Conservation (phyloP, 257 asterid genomes). For the Rubia yunnanensis region DNA sequence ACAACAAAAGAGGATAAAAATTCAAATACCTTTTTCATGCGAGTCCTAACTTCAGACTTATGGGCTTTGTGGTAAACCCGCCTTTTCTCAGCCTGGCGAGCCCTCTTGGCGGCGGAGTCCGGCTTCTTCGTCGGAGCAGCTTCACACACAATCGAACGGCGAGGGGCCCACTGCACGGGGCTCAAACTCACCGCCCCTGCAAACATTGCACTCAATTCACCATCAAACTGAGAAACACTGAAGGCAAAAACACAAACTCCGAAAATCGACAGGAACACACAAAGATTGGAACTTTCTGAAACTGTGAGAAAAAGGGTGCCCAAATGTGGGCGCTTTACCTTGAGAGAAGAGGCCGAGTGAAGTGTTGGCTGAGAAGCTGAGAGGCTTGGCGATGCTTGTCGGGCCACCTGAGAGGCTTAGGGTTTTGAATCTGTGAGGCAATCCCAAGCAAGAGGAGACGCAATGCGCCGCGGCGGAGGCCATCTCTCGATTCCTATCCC, state of each 20-base stretch:
- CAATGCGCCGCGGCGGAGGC: conserved; percentile 28
- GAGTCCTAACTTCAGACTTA: conserved; percentile 77
- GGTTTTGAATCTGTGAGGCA: conserved; percentile 33
- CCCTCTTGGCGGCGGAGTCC: conserved; percentile 95
- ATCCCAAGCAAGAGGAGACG: conserved; percentile 43
- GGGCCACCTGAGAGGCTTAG: conserved; percentile 37
- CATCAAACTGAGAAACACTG: not conserved
- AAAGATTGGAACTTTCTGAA: conserved; percentile 1
- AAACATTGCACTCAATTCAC: not conserved
- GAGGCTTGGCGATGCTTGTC: conserved; percentile 38
- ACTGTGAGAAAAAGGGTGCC: conserved; percentile 1
- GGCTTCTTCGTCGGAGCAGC: conserved; percentile 63
- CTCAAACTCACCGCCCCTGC: conserved; percentile 35
- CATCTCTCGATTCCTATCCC: conserved; percentile 13
- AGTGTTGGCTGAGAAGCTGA: conserved; percentile 59
- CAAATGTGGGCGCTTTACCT: conserved; percentile 31
- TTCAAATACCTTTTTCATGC: conserved; percentile 71
- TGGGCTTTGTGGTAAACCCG: conserved; percentile 54
- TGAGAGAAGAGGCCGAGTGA: conserved; percentile 44
- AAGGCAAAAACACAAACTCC: not conserved
- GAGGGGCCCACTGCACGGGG: conserved; percentile 36
- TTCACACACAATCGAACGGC: conserved; percentile 66
- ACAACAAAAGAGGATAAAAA: not conserved
- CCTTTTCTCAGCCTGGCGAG: conserved; percentile 96
- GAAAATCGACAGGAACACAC: not conserved